Base-by-base conservation (phyloP, 257 asterid genomes). In the Rehmannia glutinosa region DNA sequence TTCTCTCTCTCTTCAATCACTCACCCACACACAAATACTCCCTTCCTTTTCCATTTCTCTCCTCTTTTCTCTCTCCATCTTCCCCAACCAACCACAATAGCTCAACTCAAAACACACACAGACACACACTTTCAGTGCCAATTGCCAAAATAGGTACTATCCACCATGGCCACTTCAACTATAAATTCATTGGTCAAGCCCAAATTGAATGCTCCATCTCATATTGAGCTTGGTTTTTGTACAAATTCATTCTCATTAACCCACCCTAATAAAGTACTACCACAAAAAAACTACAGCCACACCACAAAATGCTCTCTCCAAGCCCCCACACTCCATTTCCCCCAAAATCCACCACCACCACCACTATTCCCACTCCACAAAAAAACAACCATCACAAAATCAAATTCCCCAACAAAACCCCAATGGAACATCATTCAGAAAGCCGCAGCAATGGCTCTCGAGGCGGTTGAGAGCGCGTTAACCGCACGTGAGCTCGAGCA, bases 391-490 rank as follows among this genome's bases (percentile, higher is more conserved):
- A 0, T 55, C 16, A 12, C 15, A 2, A 69, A 43, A n/a, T 35
- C 66, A n/a, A n/a, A n/a, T n/a, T 36, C 77, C 0, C 27, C 75
- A 1, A 12, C 83, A 0, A 56, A 65, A 15, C 82, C 87, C 1
- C 84, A 80, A 59, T 86, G 87, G 95, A 90, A 93, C 71, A 19
- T 90, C 32, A 61, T 93, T 4, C 99, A 93, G 33, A 82, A 79
- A 41, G 91, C 86, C 2, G 97, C 96, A 0, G 84, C 99, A 71
- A 81, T 79, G 87, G 96, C 96, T 3, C 74, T 93, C 3, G 96
- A 93, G 39, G 92, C 87, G 0, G 88, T 93, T 4, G 99, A 93
- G 72, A 56, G 23, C 17, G 89, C 85, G 8, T 60, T 93, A 15
- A 93, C 87, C 1, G 73, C 76, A 8, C 86, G 77, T 27, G 99